Evolutionary conservation across 73 alveolate species (phyloP).

Genomic region (Vitrella brassicaformis): DNA sequence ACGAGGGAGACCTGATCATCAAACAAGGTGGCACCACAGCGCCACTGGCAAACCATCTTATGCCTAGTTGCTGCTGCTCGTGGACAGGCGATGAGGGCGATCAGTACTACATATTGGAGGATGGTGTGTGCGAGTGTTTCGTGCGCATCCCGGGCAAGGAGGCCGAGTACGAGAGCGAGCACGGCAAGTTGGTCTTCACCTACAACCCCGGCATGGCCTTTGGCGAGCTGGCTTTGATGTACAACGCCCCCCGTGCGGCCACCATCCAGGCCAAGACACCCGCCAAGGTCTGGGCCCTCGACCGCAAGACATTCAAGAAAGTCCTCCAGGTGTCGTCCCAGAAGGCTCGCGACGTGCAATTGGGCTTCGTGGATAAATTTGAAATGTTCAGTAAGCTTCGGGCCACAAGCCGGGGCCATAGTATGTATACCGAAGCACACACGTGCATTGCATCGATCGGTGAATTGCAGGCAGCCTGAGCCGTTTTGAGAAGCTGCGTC

Average conservation of each 20-base stretch:
- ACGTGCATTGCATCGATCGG: too few relatives aligned
- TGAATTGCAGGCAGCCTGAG: slow-evolving; percentile 1
- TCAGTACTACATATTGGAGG: not conserved
- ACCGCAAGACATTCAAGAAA: slow-evolving; percentile 41
- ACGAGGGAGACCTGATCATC: not conserved
- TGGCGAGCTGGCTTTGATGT: slow-evolving; percentile 51
- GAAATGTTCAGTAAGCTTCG: slow-evolving; percentile 15
- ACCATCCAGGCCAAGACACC: slow-evolving; percentile 27
- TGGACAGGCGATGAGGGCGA: not conserved
- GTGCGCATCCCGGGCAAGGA: not conserved
- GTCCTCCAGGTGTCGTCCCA: slow-evolving; percentile 43
- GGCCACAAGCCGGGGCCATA: too few relatives aligned
- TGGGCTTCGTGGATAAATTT: slow-evolving; percentile 20
- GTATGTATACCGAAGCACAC: too few relatives aligned
- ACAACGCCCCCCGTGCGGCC: slow-evolving; percentile 55
- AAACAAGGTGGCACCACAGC: not conserved
- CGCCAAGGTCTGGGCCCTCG: slow-evolving; percentile 42
- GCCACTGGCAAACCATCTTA: too few relatives aligned
- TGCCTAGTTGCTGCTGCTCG: too few relatives aligned
- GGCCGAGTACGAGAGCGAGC: not conserved
- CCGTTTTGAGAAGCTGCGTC: slow-evolving; percentile 39
- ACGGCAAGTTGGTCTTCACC: not conserved
- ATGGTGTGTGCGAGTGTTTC: not conserved
- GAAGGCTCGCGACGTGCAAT: slow-evolving; percentile 30
- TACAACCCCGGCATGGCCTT: slow-evolving; percentile 34